Evolutionary conservation across 768 basidiomycete genomes (phyloP).

Genomic region (Steccherinum ochraceum): DNA sequence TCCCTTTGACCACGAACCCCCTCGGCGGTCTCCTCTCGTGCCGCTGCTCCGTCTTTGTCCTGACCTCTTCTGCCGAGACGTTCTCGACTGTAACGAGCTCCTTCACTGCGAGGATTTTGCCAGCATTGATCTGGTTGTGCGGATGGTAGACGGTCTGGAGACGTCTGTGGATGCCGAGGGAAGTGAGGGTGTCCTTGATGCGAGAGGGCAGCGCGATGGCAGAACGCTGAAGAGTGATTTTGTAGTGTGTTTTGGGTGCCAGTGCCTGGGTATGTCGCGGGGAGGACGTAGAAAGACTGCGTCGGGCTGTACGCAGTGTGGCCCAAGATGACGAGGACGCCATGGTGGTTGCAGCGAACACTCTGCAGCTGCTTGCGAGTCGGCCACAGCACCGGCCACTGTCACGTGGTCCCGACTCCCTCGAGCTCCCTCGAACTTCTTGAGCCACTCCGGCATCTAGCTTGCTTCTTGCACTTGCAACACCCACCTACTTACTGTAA

Average conservation of each 20-base stretch:
- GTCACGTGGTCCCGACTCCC: too few species aligned
- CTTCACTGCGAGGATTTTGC: slow-evolving; percentile 83
- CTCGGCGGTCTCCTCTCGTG: slow-evolving; percentile 57
- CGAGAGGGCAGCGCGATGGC: slow-evolving; percentile 74
- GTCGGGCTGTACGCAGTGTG: too few species aligned
- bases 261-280: too few species aligned
- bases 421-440: too few species aligned
- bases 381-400: too few species aligned
- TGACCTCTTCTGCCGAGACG: slow-evolving; percentile 61
- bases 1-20: slow-evolving; percentile 54
- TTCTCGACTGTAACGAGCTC: slow-evolving; percentile 88
- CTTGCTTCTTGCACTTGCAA: too few species aligned
- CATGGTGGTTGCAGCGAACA: too few species aligned
- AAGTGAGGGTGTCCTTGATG: slow-evolving; percentile 67
- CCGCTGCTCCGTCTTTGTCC: slow-evolving; percentile 65
- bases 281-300: too few species aligned
- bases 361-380: too few species aligned
- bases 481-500: too few species aligned
- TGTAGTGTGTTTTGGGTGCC: background rate
- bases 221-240: slow-evolving; percentile 82
- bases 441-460: too few species aligned
- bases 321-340: too few species aligned
- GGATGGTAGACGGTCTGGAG: slow-evolving; percentile 82
- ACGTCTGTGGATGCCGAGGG: slow-evolving; percentile 78
- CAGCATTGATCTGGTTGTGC: slow-evolving; percentile 68